Conservation (phyloP, 768 basidiomycete genomes). For the Boletus coccyginus region DNA sequence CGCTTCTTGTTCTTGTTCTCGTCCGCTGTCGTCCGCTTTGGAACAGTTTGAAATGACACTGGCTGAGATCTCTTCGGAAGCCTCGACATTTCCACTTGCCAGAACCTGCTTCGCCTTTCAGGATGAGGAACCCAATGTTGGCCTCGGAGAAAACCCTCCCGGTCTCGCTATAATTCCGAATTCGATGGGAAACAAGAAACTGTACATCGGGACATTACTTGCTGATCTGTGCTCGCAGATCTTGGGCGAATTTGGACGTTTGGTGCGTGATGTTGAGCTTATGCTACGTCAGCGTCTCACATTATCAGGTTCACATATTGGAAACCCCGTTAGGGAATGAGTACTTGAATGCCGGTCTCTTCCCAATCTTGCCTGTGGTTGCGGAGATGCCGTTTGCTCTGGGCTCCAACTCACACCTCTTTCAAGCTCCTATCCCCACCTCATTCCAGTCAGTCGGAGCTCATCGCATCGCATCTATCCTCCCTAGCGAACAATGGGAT, state of each 20-base stretch:
- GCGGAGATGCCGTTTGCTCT: constrained; percentile 60
- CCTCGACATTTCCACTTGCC: constrained; percentile 72
- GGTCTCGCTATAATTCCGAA: constrained; percentile 79
- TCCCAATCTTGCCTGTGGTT: constrained; percentile 59
- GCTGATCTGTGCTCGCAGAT: constrained; percentile 89
- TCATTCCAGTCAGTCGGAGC: constrained; percentile 57
- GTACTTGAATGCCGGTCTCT: constrained; percentile 67
- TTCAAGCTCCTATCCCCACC: constrained; percentile 46
- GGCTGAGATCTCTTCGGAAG: constrained; percentile 62
- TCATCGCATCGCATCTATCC: constrained; percentile 28
- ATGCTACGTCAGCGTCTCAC: constrained; percentile 6
- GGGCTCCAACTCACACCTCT: constrained; percentile 42
- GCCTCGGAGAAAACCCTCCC: constrained; percentile 52
- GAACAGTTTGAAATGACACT: constrained; percentile 66
- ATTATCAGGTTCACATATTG: constrained; percentile 62
- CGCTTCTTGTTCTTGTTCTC: constrained; percentile 60
- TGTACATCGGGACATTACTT: constrained; percentile 85
- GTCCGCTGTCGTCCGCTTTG: constrained; percentile 51
- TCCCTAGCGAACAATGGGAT: constrained; percentile 30
- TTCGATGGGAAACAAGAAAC: constrained; percentile 82
- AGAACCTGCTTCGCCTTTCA: constrained; percentile 87
- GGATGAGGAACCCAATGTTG: constrained; percentile 47
- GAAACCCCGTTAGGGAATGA: constrained; percentile 87
- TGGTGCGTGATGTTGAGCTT: constrained; percentile 52
- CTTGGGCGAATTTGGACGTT: constrained; percentile 76